A percentile compares a stretch with the other conserved stretches of the same genome.
These are phyloP conservation scores for Coffea eugenioides DNA, from an alignment of 257 asterid species.

Conservation along the genomic window DNA sequence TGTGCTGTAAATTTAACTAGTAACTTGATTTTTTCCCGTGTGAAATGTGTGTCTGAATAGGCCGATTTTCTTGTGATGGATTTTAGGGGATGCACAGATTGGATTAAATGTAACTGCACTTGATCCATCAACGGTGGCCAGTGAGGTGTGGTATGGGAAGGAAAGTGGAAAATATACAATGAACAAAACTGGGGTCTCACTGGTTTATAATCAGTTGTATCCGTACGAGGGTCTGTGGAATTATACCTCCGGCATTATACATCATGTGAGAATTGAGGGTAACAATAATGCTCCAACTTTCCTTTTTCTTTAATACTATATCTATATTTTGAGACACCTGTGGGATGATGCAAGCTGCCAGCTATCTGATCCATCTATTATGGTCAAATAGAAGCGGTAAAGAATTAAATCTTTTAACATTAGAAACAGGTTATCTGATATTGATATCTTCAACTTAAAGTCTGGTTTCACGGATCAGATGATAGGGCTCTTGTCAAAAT, in stretches of 20 bases:
- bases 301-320: neutral
- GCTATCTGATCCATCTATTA: neutral
- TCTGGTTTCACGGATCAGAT: neutral
- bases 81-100: constrained; percentile 42
- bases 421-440: neutral
- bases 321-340: neutral
- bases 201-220: constrained; percentile 69
- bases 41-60: neutral
- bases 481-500: neutral
- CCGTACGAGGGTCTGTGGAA: constrained; percentile 81
- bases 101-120: constrained; percentile 66
- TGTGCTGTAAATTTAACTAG: neutral
- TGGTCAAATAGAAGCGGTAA: neutral
- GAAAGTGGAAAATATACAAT: constrained; percentile 45
- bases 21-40: neutral
- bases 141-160: constrained; percentile 83
- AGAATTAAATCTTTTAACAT: neutral
- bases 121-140: constrained; percentile 60
- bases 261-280: constrained; percentile 79
- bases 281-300: constrained; percentile 5
- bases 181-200: constrained; percentile 53
- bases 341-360: neutral
- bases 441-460: neutral
- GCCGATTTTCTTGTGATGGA: neutral
- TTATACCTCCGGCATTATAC: constrained; percentile 80